A percentile compares a stretch with the other conserved stretches of the same genome.
These are phyloP conservation scores for Xylaria hypoxylon DNA, from an alignment of 2,329 filamentous ascomycete genomes.

Conservation along the genomic window DNA sequence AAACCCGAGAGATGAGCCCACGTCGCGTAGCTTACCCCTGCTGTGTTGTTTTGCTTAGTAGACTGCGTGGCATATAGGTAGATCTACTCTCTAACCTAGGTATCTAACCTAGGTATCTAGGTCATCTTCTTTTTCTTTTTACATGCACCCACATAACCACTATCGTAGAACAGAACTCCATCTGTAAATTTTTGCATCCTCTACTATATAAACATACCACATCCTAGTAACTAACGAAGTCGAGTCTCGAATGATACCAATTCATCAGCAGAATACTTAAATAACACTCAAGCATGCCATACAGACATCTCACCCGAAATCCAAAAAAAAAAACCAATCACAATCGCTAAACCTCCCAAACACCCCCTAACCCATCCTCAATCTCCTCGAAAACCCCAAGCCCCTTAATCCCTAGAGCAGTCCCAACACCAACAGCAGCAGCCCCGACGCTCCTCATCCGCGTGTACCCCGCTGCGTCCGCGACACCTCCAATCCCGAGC, in stretches of 20 bases:
- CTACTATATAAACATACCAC: too few species aligned
- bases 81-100: background rate
- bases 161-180: background rate
- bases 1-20: background rate
- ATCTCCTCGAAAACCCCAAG: conserved; percentile 72
- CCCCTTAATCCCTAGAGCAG: conserved; percentile 74
- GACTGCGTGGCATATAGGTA: background rate
- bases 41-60: background rate
- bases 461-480: conserved; percentile 69
- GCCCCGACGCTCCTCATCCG: conserved; percentile 77
- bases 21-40: background rate
- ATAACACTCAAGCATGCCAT: too few species aligned
- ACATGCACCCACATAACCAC: background rate
- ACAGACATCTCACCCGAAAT: background rate
- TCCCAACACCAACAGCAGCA: conserved; percentile 74
- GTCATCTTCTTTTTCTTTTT: background rate
- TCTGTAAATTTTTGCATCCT: background rate
- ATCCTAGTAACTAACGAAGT: too few species aligned
- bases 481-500: conserved; percentile 79
- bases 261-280: background rate
- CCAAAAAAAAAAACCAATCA: background rate
- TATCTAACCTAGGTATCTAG: too few species aligned
- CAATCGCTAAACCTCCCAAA: conserved; percentile 28
- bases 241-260: background rate
- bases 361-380: conserved; percentile 43